Evolutionary conservation across 129 eudicot genomes (phyloP).

Genomic region (Ambrosia artemisiifolia): DNA sequence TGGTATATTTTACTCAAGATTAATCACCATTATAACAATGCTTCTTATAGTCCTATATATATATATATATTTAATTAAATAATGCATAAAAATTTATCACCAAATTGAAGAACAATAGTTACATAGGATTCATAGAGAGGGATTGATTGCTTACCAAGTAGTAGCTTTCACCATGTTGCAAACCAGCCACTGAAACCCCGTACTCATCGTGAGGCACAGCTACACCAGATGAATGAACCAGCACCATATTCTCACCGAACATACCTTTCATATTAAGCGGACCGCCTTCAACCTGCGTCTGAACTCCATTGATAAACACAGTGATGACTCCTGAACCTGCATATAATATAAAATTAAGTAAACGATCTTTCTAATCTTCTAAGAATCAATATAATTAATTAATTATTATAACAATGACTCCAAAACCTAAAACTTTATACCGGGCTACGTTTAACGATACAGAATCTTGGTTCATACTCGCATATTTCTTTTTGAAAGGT

Average conservation of each 20-base stretch:
- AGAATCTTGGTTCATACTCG: no score
- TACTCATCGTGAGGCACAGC: conserved; percentile 53
- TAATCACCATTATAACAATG: neutral
- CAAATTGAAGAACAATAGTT: neutral
- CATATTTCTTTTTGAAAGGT: no score
- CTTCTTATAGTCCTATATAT: neutral
- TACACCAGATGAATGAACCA: conserved; percentile 75
- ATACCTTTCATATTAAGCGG: conserved; percentile 63
- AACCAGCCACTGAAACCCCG: conserved; percentile 45
- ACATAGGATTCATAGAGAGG: neutral
- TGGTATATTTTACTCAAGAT: no score
- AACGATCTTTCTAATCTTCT: neutral
- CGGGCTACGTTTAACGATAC: no score
- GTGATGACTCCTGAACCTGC: conserved; percentile 48
- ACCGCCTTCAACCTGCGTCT: conserved; percentile 66
- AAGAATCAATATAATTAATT: neutral
- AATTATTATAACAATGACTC: neutral
- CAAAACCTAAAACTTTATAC: neutral
- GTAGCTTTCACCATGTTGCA: conserved; percentile 91
- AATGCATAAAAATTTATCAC: neutral
- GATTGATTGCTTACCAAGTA: conserved; percentile 58
- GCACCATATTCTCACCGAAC: conserved; percentile 58
- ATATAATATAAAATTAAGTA: neutral
- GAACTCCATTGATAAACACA: conserved; percentile 81
- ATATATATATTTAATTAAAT: neutral